phyloP scores from a whole-genome alignment of 139 green algal genomes.

The Coccomyxa sp. region DNA sequence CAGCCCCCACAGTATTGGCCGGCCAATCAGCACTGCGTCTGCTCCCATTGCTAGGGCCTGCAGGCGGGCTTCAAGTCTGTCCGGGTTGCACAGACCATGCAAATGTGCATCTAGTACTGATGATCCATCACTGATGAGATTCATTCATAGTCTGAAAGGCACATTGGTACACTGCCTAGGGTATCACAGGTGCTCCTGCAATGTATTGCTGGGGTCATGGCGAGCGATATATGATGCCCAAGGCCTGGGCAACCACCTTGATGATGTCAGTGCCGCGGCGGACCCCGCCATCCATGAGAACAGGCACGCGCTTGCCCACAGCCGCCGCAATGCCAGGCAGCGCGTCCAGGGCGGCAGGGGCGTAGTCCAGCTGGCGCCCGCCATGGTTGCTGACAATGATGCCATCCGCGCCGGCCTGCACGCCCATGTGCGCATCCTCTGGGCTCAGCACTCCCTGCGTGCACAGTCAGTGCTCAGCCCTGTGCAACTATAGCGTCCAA shows the following conservation, averaged over 20 bases:
- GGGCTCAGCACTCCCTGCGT: slow-evolving; percentile 71
- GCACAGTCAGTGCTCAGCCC: neutral
- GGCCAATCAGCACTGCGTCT: slow-evolving; percentile 78
- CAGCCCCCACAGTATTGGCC: slow-evolving; percentile 88
- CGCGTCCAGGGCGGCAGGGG: slow-evolving; percentile 66
- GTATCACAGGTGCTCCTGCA: too few relatives aligned
- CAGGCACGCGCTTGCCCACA: slow-evolving; percentile 61
- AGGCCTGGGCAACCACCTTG: too few relatives aligned
- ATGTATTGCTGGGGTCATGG: too few relatives aligned
- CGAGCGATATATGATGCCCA: too few relatives aligned
- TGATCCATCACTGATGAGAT: too few relatives aligned
- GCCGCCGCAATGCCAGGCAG: slow-evolving; percentile 64
- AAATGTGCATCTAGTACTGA: too few relatives aligned
- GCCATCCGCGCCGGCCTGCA: slow-evolving; percentile 68
- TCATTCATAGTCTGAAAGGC: too few relatives aligned
- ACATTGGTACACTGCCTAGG: too few relatives aligned
- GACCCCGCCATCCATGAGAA: slow-evolving; percentile 88
- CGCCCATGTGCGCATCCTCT: slow-evolving; percentile 65
- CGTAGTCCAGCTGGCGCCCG: slow-evolving; percentile 87
- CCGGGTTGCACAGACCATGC: too few relatives aligned
- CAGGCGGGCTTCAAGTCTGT: neutral
- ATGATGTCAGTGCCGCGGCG: slow-evolving; percentile 87
- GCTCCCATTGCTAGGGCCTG: slow-evolving; percentile 85
- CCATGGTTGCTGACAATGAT: slow-evolving; percentile 83
- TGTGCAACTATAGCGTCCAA: neutral